These are phyloP conservation scores for Zygosaccharomyces kombuchaensis DNA, from an alignment of 805 yeast genomes.

Conservation along the genomic window DNA sequence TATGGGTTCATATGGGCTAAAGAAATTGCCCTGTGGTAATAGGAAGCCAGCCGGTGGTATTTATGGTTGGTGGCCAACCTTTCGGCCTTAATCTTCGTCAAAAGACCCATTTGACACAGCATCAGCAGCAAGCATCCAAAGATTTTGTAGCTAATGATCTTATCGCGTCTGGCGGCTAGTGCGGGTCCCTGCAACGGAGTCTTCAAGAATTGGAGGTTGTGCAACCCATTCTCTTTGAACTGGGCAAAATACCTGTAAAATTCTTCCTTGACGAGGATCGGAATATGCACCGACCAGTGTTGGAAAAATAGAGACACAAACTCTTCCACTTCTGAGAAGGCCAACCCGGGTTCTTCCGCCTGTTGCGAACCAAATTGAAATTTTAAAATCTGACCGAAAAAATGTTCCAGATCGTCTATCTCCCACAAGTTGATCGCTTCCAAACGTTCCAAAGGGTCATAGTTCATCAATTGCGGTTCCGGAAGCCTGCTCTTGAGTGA, in stretches of 20 bases:
- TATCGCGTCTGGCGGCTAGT: constrained; percentile 12
- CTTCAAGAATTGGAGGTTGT: constrained; percentile 5
- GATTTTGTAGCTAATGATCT: constrained; percentile 28
- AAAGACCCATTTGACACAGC: constrained; percentile 32
- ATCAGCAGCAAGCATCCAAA: constrained; percentile 27
- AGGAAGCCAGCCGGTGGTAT: constrained; percentile 30
- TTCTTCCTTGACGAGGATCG: constrained; percentile 64
- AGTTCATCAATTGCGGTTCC: constrained; percentile 26
- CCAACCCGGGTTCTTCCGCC: constrained; percentile 9
- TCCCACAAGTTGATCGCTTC: constrained; percentile 27
- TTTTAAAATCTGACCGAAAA: constrained; percentile 22
- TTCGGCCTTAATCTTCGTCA: constrained; percentile 25
- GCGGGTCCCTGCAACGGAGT: constrained; percentile 5
- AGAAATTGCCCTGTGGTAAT: constrained; percentile 53
- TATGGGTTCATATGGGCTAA: constrained; percentile 58
- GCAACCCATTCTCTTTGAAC: constrained; percentile 19
- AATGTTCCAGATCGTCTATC: constrained; percentile 25
- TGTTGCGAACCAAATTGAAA: constrained; percentile 10
- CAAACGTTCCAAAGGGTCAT: constrained; percentile 16
- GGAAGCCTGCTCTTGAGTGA: constrained; percentile 56
- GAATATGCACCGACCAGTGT: constrained; percentile 70
- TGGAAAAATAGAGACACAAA: constrained; percentile 64
- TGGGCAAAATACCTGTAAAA: constrained; percentile 55
- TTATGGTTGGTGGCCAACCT: constrained; percentile 10
- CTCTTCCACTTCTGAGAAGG: constrained; percentile 47